A percentile compares a stretch with the other conserved stretches of the same genome.
Evolutionary conservation across 768 basidiomycete species (phyloP).

Genomic region (Suillus americanus): DNA sequence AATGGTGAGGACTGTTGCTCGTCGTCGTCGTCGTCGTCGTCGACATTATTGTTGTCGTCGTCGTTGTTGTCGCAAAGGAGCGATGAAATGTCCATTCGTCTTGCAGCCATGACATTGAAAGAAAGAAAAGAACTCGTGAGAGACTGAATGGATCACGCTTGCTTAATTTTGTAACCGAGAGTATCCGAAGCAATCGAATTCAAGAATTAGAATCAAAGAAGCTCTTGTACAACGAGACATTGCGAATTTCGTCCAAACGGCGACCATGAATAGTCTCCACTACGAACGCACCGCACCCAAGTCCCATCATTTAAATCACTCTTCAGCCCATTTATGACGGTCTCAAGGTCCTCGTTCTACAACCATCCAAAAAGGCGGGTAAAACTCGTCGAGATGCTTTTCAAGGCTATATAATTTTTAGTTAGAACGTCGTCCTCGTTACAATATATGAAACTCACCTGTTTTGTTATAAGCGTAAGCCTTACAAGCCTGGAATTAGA

Average conservation of each 20-base stretch:
- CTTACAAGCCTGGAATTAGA: not conserved
- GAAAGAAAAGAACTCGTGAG: constrained; percentile 5
- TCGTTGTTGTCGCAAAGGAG: constrained; percentile 65
- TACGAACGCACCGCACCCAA: constrained; percentile 79
- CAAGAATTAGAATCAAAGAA: too few relatives aligned
- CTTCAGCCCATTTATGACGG: constrained; percentile 81
- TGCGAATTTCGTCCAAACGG: constrained; percentile 73
- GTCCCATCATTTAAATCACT: constrained; percentile 67
- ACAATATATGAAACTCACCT: constrained; percentile 43
- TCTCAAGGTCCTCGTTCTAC: constrained; percentile 86
- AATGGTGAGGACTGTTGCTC: constrained; percentile 5
- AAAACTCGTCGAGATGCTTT: constrained; percentile 92
- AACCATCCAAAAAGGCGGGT: constrained; percentile 59
- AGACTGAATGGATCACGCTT: not conserved
- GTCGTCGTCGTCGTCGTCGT: constrained; percentile 34
- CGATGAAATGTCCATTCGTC: constrained; percentile 75
- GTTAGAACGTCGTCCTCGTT: not conserved
- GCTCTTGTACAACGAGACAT: constrained; percentile 65
- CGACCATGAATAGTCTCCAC: constrained; percentile 63
- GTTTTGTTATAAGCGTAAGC: constrained; percentile 57
- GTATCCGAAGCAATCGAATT: not conserved
- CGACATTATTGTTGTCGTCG: constrained; percentile 36
- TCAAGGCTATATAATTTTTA: constrained; percentile 44
- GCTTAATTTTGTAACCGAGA: not conserved
- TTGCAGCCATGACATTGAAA: constrained; percentile 49